phyloP scores from a whole-genome alignment of 352 stramenopile species.

The Pythium brachiatum region DNA sequence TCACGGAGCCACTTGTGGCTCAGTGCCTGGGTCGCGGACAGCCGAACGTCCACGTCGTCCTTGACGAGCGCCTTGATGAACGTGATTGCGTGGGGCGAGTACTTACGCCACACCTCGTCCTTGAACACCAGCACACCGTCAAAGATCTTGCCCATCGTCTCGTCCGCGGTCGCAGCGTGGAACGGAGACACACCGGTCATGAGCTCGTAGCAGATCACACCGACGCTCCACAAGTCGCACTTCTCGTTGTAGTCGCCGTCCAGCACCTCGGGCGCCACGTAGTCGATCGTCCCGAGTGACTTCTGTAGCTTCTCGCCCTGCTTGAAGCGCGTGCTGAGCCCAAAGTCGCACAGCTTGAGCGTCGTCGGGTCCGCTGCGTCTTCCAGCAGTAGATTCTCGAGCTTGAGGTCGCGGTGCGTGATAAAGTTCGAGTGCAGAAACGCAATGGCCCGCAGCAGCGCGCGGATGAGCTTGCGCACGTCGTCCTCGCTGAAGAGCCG shows the following conservation, averaged over 20 bases:
- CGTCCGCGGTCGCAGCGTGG: constrained; percentile 62
- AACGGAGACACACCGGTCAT: constrained; percentile 68
- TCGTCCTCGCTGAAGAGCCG: constrained; percentile 64
- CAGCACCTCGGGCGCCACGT: constrained; percentile 77
- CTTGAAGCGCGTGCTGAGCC: constrained; percentile 71
- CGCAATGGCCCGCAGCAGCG: constrained; percentile 33
- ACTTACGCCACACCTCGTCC: constrained; percentile 59
- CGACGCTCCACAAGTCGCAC: constrained; percentile 79
- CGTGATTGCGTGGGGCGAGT: constrained; percentile 57
- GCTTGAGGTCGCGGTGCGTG: constrained; percentile 77
- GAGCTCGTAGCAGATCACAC: constrained; percentile 78
- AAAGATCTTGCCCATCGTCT: constrained; percentile 84
- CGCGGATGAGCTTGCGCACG: constrained; percentile 60
- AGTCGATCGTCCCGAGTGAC: constrained; percentile 79
- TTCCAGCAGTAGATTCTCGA: constrained; percentile 82
- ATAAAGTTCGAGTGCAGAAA: constrained; percentile 84
- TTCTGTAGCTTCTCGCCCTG: constrained; percentile 71
- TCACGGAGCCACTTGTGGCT: constrained; percentile 60
- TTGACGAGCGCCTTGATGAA: constrained; percentile 85
- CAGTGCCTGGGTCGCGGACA: constrained; percentile 66
- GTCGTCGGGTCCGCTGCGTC: constrained; percentile 53
- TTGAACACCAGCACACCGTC: constrained; percentile 73
- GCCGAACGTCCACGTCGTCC: constrained; percentile 57
- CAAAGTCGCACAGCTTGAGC: constrained; percentile 85
- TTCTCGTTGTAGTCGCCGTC: constrained; percentile 83